phyloP scores from a whole-genome alignment of 164 flowering plant species.

The Liriodendron chinense region DNA sequence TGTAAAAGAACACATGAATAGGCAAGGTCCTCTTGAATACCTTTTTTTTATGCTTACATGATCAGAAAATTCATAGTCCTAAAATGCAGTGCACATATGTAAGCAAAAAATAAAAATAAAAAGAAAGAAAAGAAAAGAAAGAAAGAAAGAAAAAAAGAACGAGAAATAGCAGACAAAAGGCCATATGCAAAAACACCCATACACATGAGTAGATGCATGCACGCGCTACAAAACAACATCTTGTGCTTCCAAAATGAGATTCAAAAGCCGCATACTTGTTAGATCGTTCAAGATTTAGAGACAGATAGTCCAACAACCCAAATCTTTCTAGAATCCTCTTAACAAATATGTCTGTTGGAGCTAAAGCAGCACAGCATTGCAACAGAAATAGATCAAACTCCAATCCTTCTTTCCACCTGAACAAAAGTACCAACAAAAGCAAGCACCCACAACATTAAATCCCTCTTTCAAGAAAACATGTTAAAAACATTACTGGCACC shows the following conservation, averaged over 20 bases:
- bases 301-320: slow-evolving; percentile 68
- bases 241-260: neutral
- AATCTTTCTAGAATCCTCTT: slow-evolving; percentile 72
- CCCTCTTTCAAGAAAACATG: neutral
- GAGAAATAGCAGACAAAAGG: no score
- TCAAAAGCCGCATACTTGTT: slow-evolving; percentile 58
- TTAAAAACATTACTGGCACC: neutral
- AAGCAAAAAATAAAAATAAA: no score
- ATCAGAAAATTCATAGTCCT: no score
- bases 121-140: no score
- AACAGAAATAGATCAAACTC: slow-evolving; percentile 92
- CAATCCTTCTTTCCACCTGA: slow-evolving; percentile 80
- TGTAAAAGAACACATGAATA: no score
- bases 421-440: slow-evolving; percentile 7
- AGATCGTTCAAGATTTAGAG: slow-evolving; percentile 50
- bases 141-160: no score
- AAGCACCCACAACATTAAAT: neutral
- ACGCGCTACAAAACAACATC: neutral
- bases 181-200: no score
- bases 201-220: neutral
- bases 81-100: no score
- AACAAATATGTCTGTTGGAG: slow-evolving; percentile 77
- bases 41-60: no score
- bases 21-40: no score
- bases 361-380: slow-evolving; percentile 96